Conservation (phyloP, 2,329 filamentous ascomycete species). For the Clarireedia sp. region DNA sequence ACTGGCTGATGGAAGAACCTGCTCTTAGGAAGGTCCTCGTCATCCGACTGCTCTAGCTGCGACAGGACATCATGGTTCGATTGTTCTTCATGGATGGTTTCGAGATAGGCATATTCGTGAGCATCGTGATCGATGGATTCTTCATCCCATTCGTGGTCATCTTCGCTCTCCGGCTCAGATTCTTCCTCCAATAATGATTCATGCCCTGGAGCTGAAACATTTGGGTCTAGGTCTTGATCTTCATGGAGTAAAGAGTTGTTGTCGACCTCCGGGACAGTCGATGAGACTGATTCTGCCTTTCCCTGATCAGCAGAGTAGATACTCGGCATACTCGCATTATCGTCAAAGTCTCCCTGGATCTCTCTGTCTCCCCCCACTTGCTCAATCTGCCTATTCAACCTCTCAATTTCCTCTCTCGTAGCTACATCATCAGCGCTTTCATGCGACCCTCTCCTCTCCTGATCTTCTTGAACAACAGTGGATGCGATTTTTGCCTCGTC, state of each 20-base stretch:
- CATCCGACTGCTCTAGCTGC: neutral
- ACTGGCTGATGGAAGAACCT: slow-evolving; percentile 2
- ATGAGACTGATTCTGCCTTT: no score
- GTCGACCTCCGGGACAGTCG: no score
- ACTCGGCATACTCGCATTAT: no score
- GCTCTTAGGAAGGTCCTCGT: neutral
- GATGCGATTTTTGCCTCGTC: neutral
- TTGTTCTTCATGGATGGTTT: slow-evolving; percentile 6
- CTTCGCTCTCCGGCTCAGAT: neutral
- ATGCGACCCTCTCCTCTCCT: neutral
- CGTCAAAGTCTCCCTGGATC: no score
- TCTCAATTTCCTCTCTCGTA: neutral
- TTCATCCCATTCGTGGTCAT: neutral
- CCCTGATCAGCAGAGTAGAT: no score
- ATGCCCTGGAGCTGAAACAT: neutral
- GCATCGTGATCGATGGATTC: neutral
- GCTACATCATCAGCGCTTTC: neutral
- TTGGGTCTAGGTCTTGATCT: no score
- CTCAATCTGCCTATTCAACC: neutral
- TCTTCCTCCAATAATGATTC: neutral
- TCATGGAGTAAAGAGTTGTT: no score
- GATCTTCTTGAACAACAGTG: neutral
- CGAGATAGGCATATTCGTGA: neutral
- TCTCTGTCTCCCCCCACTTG: no score
- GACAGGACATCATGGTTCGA: neutral